Evolutionary conservation across 305 asterid species (phyloP), one percentile per base, ranked within the genome.

Genomic region (Fraxinus baroniana): DNA sequence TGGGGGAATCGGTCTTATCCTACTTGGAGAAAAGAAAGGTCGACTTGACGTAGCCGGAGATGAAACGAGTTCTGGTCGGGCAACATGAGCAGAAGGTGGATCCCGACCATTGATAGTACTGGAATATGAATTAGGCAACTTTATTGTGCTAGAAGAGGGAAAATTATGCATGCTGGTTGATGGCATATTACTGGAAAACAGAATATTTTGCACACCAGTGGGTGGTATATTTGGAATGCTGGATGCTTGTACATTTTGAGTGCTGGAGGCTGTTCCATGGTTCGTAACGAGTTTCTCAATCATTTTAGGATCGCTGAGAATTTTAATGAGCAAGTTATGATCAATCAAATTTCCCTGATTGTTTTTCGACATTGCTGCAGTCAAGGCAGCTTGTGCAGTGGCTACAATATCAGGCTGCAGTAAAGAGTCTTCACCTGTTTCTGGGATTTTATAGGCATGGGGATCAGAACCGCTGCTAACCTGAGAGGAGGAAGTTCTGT

Each of bases 231-330:
- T 79, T 35, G 75, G 86, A 7, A 73, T 2, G 52, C 18, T 32
- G 4, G 33, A 74, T 17, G 80, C 36, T 2, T 82, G 82, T 60
- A 80, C 1, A 73, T 80, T 84, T 44, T 64, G 90, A 30, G 44
- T 46, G 80, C 33, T 74, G 52, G 71, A 55, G 81, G 88, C 35
- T 66, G 84, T 72, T 28, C 81, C 86, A 13, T 86, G 87, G 84
- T 74, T 84, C 49, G 80, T 79, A 17, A 84, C 85, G 76, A 92
- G 83, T 74, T 86, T 89, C 76, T 83, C 90, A 7, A 92, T 76
- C 90, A 87, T 77, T 86, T 92, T 83, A 1, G 93, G 94, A 87
- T 91, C 87, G 9, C 83, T 81, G 74, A 93, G 92, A 74, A 92
- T 84, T 83, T 85, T 90, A 0, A 89, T 44, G 30, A 93, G 93